Evolutionary conservation across 495 filamentous ascomycete genomes (phyloP).

Genomic region (Penicillium bovifimosum): DNA sequence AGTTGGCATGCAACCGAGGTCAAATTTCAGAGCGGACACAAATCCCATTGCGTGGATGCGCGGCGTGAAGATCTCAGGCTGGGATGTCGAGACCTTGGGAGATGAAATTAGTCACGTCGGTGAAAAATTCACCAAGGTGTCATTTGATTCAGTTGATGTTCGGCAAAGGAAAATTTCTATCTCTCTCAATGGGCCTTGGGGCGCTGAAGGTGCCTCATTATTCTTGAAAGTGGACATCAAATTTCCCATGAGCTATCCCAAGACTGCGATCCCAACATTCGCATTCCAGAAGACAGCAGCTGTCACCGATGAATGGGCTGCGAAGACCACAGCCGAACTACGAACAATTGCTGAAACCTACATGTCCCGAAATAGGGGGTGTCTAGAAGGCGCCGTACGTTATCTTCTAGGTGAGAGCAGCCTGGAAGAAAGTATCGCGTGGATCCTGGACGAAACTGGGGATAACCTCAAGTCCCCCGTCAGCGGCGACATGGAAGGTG

Average conservation of each 20-base stretch:
- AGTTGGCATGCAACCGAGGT: slow-evolving; percentile 61
- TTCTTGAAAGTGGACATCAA: slow-evolving; percentile 75
- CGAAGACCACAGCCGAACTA: slow-evolving; percentile 60
- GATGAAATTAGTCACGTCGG: slow-evolving; percentile 85
- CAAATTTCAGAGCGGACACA: slow-evolving; percentile 49
- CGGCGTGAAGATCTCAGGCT: slow-evolving; percentile 75
- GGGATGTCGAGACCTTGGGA: slow-evolving; percentile 76
- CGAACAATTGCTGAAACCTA: slow-evolving; percentile 65
- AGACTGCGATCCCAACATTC: slow-evolving; percentile 57
- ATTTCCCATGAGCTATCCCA: slow-evolving; percentile 76
- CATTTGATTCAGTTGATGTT: slow-evolving; percentile 80
- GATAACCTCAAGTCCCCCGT: slow-evolving; percentile 45
- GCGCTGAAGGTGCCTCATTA: slow-evolving; percentile 57
- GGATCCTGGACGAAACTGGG: slow-evolving; percentile 49
- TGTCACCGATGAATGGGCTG: slow-evolving; percentile 62
- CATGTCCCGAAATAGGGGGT: slow-evolving; percentile 63
- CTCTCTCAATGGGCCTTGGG: slow-evolving; percentile 86
- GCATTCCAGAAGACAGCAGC: slow-evolving; percentile 71
- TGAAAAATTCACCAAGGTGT: slow-evolving; percentile 75
- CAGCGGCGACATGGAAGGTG: slow-evolving; percentile 57
- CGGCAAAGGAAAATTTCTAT: slow-evolving; percentile 64
- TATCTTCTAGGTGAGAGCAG: slow-evolving; percentile 82
- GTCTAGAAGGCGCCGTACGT: slow-evolving; percentile 72
- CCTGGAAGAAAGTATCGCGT: slow-evolving; percentile 66
- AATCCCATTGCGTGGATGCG: slow-evolving; percentile 92